phyloP scores from a whole-genome alignment of 257 asterid genomes.

The Przewalskia tangutica region DNA sequence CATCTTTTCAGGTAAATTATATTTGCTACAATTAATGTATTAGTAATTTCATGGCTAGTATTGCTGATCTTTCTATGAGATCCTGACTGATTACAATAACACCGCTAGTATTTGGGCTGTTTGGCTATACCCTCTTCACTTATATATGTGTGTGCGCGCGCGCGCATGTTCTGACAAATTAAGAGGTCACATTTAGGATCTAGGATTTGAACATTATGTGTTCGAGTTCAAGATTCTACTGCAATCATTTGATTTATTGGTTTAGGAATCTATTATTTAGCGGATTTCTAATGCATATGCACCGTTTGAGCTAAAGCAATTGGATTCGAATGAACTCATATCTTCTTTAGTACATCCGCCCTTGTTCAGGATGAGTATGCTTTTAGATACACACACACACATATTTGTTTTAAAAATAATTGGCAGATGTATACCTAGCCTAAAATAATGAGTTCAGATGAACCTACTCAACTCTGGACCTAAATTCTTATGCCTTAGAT shows the following conservation, averaged over 20 bases:
- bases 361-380: too few relatives aligned
- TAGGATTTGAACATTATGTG: not conserved
- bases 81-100: not conserved
- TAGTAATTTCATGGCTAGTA: not conserved
- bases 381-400: too few relatives aligned
- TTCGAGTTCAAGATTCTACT: not conserved
- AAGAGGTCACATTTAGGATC: not conserved
- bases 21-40: not conserved
- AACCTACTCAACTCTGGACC: too few relatives aligned
- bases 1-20: conserved; percentile 44
- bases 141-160: not conserved
- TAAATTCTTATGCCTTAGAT: too few relatives aligned
- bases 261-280: not conserved
- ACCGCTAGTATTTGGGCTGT: too few relatives aligned
- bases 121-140: too few relatives aligned
- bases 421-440: too few relatives aligned
- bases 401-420: too few relatives aligned
- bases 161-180: not conserved
- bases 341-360: too few relatives aligned
- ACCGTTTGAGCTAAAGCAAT: not conserved
- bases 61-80: not conserved
- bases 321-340: too few relatives aligned
- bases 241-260: not conserved
- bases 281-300: not conserved
- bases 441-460: too few relatives aligned